A percentile compares a stretch with the other conserved stretches of the same genome.
Conservation (phyloP, 345 rosid species). For the Iberis pinnata region DNA sequence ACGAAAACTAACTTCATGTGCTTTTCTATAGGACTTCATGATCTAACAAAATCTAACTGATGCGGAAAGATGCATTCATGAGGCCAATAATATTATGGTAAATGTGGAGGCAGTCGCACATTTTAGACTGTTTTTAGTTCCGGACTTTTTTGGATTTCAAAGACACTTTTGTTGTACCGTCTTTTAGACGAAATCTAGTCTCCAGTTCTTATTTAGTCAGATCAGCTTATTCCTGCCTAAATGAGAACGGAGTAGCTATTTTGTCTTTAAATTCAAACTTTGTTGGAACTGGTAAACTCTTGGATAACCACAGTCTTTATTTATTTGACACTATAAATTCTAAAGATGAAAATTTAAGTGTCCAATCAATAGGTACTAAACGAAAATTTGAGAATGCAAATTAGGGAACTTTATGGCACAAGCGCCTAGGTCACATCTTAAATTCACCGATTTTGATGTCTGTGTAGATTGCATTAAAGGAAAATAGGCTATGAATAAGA, state of each 20-base stretch:
- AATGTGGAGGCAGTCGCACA: neutral
- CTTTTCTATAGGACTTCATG: neutral
- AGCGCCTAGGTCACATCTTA: neutral
- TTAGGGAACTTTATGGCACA: neutral
- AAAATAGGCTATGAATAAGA: neutral
- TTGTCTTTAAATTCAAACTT: neutral
- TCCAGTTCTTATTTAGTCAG: neutral
- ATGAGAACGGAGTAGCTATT: neutral
- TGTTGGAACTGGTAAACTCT: neutral
- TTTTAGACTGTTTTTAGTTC: neutral
- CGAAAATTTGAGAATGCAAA: neutral
- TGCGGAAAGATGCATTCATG: conserved; percentile 2
- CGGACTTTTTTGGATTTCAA: conserved; percentile 2
- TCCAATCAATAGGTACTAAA: neutral
- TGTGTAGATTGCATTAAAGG: neutral
- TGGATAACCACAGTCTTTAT: neutral
- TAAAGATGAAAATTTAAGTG: neutral
- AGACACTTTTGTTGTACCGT: neutral
- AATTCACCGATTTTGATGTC: neutral
- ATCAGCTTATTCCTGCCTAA: neutral
- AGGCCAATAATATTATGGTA: neutral
- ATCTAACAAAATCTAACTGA: neutral
- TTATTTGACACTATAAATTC: neutral
- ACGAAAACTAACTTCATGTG: neutral
- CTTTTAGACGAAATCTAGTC: neutral